A percentile compares a stretch with the other conserved stretches of the same genome.
phyloP scores from a whole-genome alignment of 139 green algal species.

The Bryopsis sp. region DNA sequence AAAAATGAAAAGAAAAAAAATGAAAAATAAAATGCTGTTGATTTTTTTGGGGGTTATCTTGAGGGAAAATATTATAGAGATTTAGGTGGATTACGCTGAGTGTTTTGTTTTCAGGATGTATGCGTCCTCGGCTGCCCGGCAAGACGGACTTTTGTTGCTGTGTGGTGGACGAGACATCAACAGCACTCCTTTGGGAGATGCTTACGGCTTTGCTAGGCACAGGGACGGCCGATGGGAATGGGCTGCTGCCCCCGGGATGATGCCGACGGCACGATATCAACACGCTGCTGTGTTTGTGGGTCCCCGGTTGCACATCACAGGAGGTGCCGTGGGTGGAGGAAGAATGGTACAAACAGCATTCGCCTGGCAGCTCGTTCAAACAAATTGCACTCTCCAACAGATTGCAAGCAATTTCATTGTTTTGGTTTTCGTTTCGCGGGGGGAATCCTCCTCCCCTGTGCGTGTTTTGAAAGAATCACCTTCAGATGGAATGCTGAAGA shows the following conservation, averaged over 20 bases:
- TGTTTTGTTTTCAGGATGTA: constrained; percentile 79
- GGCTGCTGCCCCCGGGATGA: constrained; percentile 85
- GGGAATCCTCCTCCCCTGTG: too few species aligned
- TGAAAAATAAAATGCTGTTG: too few species aligned
- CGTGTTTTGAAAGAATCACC: too few species aligned
- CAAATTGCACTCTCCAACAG: not conserved
- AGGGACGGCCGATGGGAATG: constrained; percentile 97
- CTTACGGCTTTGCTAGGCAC: constrained; percentile 93
- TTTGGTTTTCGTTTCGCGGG: too few species aligned
- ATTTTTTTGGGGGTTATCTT: too few species aligned
- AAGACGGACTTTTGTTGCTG: constrained; percentile 92
- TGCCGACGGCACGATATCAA: constrained; percentile 89
- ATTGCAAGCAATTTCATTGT: not conserved
- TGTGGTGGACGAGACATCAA: constrained; percentile 81
- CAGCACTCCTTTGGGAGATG: constrained; percentile 76
- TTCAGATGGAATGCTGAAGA: too few species aligned
- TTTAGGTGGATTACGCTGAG: constrained; percentile 1
- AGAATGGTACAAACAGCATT: constrained; percentile 54
- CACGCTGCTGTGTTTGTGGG: constrained; percentile 93
- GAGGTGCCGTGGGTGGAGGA: constrained; percentile 88
- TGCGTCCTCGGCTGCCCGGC: constrained; percentile 77
- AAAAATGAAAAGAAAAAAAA: too few species aligned
- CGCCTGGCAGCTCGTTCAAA: not conserved
- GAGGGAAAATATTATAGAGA: not conserved
- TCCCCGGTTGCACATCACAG: constrained; percentile 86